phyloP scores from a whole-genome alignment of 2,329 filamentous ascomycete genomes.

The Zasmidium cellare region DNA sequence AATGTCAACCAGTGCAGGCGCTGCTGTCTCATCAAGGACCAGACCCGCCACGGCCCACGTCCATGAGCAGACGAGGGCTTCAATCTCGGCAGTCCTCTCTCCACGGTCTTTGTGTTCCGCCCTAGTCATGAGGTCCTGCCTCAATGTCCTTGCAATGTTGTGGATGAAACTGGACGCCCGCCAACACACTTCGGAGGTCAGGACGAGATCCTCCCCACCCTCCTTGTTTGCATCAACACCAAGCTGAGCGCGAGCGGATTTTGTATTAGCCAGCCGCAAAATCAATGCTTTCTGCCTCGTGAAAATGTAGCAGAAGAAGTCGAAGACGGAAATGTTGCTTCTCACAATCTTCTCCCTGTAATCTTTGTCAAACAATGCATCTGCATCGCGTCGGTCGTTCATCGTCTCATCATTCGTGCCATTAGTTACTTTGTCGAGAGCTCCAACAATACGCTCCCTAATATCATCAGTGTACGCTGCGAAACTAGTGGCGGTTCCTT shows the following conservation, averaged over 20 bases:
- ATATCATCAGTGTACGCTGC: slow-evolving; percentile 73
- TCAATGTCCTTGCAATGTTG: slow-evolving; percentile 74
- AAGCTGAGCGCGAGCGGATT: slow-evolving; percentile 44
- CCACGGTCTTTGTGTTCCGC: slow-evolving; percentile 37
- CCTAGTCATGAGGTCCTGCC: slow-evolving; percentile 72
- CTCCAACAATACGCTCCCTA: slow-evolving; percentile 27
- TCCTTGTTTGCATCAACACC: slow-evolving; percentile 32
- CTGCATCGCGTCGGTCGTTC: slow-evolving; percentile 17
- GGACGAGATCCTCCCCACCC: slow-evolving; percentile 66
- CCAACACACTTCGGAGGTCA: slow-evolving; percentile 83
- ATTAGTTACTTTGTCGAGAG: slow-evolving; percentile 15
- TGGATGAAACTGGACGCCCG: slow-evolving; percentile 83
- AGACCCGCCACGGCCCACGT: slow-evolving; percentile 75
- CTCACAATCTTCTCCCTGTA: slow-evolving; percentile 91
- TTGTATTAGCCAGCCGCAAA: slow-evolving; percentile 74
- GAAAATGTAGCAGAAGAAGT: slow-evolving; percentile 93
- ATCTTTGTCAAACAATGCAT: slow-evolving; percentile 58
- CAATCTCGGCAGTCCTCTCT: slow-evolving; percentile 52
- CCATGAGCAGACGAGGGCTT: slow-evolving; percentile 76
- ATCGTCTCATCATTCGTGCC: slow-evolving; percentile 14
- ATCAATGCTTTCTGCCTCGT: slow-evolving; percentile 81
- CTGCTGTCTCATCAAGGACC: slow-evolving; percentile 68
- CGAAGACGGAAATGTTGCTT: slow-evolving; percentile 94
- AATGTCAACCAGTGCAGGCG: slow-evolving; percentile 26
- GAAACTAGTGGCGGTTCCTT: slow-evolving; percentile 71